Conservation (phyloP, 768 basidiomycete species). For the Lentinula raphanica region DNA sequence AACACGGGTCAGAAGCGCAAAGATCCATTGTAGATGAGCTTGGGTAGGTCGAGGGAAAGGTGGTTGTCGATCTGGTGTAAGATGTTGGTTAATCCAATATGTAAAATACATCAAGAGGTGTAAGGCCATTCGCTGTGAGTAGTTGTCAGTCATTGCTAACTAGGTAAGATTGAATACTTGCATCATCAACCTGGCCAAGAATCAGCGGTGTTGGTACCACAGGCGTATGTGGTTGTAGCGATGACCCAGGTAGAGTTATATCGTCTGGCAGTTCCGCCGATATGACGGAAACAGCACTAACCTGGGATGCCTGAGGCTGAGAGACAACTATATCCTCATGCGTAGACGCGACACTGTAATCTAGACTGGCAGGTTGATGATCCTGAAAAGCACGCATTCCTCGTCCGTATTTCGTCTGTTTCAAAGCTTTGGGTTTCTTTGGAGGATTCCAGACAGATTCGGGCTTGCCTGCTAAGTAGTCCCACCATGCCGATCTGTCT, state of each 20-base stretch:
- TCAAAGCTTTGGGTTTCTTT: constrained; percentile 25
- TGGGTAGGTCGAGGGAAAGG: constrained; percentile 38
- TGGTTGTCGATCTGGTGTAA: constrained; percentile 37
- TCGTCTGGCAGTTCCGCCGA: not conserved
- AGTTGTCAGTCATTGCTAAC: not conserved
- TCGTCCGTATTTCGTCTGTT: constrained; percentile 26
- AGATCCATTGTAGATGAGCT: constrained; percentile 73
- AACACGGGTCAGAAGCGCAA: constrained; percentile 62
- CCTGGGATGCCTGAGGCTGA: not conserved
- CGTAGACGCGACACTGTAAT: constrained; percentile 9
- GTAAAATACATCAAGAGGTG: constrained; percentile 82
- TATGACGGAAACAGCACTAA: no score
- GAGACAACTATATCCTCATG: not conserved
- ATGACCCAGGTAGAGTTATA: not conserved
- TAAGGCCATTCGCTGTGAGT: constrained; percentile 54
- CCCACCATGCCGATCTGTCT: constrained; percentile 78
- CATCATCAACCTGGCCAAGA: constrained; percentile 62
- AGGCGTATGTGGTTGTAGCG: constrained; percentile 21
- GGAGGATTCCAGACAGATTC: constrained; percentile 61
- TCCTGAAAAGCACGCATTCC: constrained; percentile 36
- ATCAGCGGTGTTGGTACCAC: constrained; percentile 57
- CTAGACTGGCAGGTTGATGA: constrained; percentile 13
- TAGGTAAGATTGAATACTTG: constrained; percentile 24
- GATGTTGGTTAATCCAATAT: constrained; percentile 68
- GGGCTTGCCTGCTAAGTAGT: constrained; percentile 65